Conservation (phyloP, 257 asterid genomes). For the Jaltomata sinuosa region DNA sequence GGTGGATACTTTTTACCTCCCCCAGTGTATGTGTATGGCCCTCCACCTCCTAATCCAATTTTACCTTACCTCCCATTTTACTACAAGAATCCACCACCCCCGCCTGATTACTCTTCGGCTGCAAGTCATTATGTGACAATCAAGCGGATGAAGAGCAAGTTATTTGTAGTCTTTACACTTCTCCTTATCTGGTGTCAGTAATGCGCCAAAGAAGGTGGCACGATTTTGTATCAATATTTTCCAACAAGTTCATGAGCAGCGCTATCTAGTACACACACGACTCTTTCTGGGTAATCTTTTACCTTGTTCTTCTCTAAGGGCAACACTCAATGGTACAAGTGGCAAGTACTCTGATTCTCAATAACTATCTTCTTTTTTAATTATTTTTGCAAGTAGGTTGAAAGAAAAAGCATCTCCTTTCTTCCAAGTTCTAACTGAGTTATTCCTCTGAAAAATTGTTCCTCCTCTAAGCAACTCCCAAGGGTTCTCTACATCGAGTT, state of each 20-base stretch:
- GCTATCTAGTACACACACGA: background rate
- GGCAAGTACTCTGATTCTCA: background rate
- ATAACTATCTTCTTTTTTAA: background rate
- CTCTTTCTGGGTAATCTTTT: background rate
- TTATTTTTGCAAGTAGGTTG: background rate
- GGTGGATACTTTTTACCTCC: conserved; percentile 16
- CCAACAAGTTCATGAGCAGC: background rate
- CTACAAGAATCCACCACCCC: conserved; percentile 26
- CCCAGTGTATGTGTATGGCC: conserved; percentile 22
- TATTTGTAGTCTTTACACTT: background rate
- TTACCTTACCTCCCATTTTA: conserved; percentile 38
- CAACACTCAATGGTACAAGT: background rate
- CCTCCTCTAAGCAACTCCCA: background rate
- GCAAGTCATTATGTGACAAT: background rate
- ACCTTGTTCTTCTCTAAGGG: background rate
- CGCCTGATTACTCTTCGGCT: conserved; percentile 5
- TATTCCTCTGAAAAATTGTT: background rate
- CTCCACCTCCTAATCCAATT: conserved; percentile 41
- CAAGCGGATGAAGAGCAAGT: background rate
- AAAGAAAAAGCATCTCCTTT: background rate
- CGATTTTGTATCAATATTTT: background rate
- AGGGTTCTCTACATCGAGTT: background rate
- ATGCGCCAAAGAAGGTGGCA: background rate
- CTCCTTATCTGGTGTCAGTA: background rate
- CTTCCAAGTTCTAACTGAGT: background rate